phyloP scores from a whole-genome alignment of 1,139 yeast genomes.

The Yamadazyma diospyri region DNA sequence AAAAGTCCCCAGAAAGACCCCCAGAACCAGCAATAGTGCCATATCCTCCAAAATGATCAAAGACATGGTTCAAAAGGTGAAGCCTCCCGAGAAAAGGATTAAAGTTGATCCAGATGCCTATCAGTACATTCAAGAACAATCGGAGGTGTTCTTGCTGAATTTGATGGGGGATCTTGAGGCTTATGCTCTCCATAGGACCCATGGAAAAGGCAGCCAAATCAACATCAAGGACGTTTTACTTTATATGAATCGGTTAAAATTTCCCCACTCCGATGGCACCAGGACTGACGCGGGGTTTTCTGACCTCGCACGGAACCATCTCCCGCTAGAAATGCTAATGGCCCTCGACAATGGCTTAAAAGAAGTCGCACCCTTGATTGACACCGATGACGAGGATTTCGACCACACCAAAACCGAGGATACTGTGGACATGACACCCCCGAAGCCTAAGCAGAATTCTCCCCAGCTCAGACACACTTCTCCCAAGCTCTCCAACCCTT shows the following conservation, averaged over 20 bases:
- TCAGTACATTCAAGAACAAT: conserved; percentile 18
- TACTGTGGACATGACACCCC: too few relatives aligned
- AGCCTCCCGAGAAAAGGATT: conserved; percentile 3
- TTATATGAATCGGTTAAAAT: conserved; percentile 32
- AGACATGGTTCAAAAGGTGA: conserved; percentile 8
- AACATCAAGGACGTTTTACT: conserved; percentile 34
- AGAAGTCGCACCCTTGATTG: conserved; percentile 7
- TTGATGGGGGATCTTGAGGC: conserved; percentile 33
- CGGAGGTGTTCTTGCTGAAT: conserved; percentile 30
- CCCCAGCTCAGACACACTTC: too few relatives aligned
- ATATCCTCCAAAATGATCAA: conserved; percentile 11
- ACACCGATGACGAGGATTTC: not conserved
- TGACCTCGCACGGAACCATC: conserved; percentile 30
- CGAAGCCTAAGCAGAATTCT: too few relatives aligned
- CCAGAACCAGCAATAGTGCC: not conserved
- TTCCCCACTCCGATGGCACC: conserved; percentile 18
- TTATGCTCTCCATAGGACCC: conserved; percentile 32
- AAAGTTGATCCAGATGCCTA: conserved; percentile 11
- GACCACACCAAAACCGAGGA: not conserved
- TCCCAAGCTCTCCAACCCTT: too few relatives aligned
- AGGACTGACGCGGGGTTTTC: conserved; percentile 22
- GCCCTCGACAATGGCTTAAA: conserved; percentile 31
- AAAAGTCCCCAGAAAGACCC: not conserved
- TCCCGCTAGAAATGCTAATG: conserved; percentile 37
- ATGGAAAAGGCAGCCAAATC: conserved; percentile 21